A percentile compares a stretch with the other conserved stretches of the same genome.
Conservation (phyloP, 768 basidiomycete genomes). For the Rubroboletus satanas region DNA sequence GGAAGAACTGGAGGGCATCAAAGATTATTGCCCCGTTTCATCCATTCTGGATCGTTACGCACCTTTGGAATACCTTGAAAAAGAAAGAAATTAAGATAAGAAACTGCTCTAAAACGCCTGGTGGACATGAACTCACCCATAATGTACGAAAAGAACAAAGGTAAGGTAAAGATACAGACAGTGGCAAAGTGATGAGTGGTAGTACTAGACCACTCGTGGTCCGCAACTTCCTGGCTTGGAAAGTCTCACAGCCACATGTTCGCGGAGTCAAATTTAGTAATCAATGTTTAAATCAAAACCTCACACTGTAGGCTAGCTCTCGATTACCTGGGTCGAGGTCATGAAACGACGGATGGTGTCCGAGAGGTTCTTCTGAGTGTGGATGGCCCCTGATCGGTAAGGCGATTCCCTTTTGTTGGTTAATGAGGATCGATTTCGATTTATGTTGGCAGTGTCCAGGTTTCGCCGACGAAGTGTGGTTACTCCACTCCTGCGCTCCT, state of each 20-base stretch:
- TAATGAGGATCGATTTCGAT: background rate
- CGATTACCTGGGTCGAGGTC: background rate
- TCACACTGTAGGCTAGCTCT: too few relatives aligned
- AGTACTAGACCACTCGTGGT: too few relatives aligned
- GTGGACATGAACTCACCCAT: constrained; percentile 21
- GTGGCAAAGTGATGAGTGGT: background rate
- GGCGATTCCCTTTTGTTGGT: background rate
- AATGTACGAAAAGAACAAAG: constrained; percentile 1
- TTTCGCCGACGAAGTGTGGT: background rate
- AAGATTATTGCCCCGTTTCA: constrained; percentile 5
- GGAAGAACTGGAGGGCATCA: constrained; percentile 69
- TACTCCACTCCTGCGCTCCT: background rate
- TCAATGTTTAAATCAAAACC: background rate
- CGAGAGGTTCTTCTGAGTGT: background rate
- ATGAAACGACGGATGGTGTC: background rate
- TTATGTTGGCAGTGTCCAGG: background rate
- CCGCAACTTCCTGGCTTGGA: background rate
- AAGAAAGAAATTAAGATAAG: constrained; percentile 1
- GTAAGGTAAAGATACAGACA: constrained; percentile 6
- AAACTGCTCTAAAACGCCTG: background rate
- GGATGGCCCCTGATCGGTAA: constrained; percentile 1
- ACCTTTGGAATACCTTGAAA: constrained; percentile 64
- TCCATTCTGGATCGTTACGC: constrained; percentile 14
- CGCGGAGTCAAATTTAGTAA: constrained; percentile 1
- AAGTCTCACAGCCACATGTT: constrained; percentile 15